phyloP scores from a whole-genome alignment of 345 rosid genomes.

The Laguncularia racemosa region DNA sequence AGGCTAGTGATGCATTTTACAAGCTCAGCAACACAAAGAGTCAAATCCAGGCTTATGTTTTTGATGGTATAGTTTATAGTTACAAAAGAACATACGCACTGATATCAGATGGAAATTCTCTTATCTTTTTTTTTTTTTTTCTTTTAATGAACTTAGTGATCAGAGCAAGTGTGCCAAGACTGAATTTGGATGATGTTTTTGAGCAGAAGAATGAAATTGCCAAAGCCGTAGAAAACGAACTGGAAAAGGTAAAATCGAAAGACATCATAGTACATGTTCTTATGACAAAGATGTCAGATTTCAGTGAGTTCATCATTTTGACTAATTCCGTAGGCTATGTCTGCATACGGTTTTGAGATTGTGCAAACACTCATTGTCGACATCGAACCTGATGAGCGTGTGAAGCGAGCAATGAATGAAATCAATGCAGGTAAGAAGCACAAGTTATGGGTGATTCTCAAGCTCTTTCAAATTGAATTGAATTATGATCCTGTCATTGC shows the following conservation, averaged over 20 bases:
- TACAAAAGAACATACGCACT: background rate
- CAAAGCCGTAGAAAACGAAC: conserved; percentile 11
- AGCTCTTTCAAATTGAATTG: background rate
- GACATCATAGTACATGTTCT: background rate
- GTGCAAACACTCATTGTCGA: conserved; percentile 5
- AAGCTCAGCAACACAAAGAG: conserved; percentile 31
- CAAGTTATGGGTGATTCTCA: background rate
- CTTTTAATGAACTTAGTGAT: conserved; percentile 4
- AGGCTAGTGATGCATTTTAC: conserved; percentile 37
- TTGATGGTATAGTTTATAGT: conserved; percentile 22
- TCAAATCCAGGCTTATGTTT: conserved; percentile 43
- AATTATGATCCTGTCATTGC: no score
- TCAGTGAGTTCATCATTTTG: background rate
- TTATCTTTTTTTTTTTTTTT: background rate
- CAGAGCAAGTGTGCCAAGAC: conserved; percentile 12
- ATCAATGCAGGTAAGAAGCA: conserved; percentile 4
- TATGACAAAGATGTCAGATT: background rate
- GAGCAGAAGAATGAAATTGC: conserved; percentile 15
- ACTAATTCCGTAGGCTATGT: conserved; percentile 2
- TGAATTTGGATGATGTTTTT: conserved; percentile 7
- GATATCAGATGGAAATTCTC: background rate
- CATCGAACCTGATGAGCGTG: conserved; percentile 6
- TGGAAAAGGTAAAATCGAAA: conserved; percentile 7
- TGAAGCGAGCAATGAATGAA: conserved; percentile 9
- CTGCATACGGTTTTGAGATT: conserved; percentile 3